These are phyloP conservation scores for Coriolopsis trogii DNA, from an alignment of 1,284 basidiomycete genomes.

Conservation along the genomic window DNA sequence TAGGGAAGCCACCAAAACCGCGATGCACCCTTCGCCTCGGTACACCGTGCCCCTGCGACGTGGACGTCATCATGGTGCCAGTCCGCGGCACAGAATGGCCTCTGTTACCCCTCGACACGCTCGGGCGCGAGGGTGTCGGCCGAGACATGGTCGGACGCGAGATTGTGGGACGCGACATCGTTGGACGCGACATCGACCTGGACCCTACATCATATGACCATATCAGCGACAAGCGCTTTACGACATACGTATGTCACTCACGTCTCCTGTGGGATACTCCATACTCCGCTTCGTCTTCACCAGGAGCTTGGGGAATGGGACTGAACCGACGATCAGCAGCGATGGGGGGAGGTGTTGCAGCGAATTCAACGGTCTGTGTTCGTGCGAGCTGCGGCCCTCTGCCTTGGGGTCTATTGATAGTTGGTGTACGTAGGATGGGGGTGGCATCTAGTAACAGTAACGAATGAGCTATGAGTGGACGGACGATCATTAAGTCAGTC, in stretches of 20 bases:
- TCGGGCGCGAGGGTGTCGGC: neutral
- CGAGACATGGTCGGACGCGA: constrained; percentile 13
- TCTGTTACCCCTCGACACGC: neutral
- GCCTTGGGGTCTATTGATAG: constrained; percentile 13
- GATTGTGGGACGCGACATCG: constrained; percentile 11
- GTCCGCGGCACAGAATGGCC: constrained; percentile 16
- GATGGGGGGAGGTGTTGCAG: constrained; percentile 34
- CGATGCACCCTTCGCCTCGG: constrained; percentile 41
- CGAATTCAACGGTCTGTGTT: constrained; percentile 64
- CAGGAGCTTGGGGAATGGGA: constrained; percentile 13
- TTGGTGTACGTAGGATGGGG: constrained; percentile 22
- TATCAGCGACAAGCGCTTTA: neutral
- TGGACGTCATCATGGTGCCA: constrained; percentile 15
- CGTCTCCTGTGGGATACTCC: constrained; percentile 7
- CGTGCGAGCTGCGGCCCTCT: constrained; percentile 32
- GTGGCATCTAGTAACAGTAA: constrained; percentile 7
- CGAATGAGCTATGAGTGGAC: neutral
- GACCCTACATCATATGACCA: constrained; percentile 21
- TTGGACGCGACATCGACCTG: constrained; percentile 21
- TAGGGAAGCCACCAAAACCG: constrained; percentile 89
- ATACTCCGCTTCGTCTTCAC: constrained; percentile 4
- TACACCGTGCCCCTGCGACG: constrained; percentile 16
- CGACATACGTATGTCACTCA: constrained; percentile 4
- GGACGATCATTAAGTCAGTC: constrained; percentile 5
- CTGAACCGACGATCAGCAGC: constrained; percentile 19